Conservation (phyloP, 352 stramenopile genomes). For the Pythium coloratum region DNA sequence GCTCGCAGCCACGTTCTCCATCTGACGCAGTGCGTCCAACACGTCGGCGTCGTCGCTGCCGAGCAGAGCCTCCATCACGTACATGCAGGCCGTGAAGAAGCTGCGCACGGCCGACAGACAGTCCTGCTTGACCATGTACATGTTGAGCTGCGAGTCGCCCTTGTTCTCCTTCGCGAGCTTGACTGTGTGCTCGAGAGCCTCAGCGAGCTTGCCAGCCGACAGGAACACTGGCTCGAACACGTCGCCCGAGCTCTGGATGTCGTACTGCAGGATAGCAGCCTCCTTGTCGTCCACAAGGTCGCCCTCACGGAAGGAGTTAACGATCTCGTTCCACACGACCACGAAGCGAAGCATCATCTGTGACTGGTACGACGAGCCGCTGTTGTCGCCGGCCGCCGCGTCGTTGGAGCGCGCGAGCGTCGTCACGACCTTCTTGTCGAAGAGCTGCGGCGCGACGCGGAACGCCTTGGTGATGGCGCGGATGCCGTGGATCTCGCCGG, state of each 20-base stretch:
- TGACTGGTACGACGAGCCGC: slow-evolving; percentile 32
- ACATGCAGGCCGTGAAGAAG: slow-evolving; percentile 82
- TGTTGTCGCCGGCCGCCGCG: slow-evolving; percentile 18
- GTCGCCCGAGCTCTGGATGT: slow-evolving; percentile 80
- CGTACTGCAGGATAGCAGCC: slow-evolving; percentile 46
- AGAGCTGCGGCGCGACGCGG: slow-evolving; percentile 41
- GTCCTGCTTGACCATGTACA: slow-evolving; percentile 76
- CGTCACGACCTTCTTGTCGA: slow-evolving; percentile 53
- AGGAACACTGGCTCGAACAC: slow-evolving; percentile 87
- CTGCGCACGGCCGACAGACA: slow-evolving; percentile 78
- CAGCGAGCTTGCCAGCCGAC: slow-evolving; percentile 79
- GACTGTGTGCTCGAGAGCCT: slow-evolving; percentile 64
- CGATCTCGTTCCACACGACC: slow-evolving; percentile 54
- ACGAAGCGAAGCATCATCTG: slow-evolving; percentile 60
- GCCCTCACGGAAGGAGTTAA: slow-evolving; percentile 48
- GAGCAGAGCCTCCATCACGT: slow-evolving; percentile 69
- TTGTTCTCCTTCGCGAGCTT: slow-evolving; percentile 63
- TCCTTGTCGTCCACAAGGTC: slow-evolving; percentile 53
- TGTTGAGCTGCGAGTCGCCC: slow-evolving; percentile 74
- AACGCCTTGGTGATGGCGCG: slow-evolving; percentile 42
- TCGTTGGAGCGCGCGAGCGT: slow-evolving; percentile 37
- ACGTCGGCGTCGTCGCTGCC: slow-evolving; percentile 80
- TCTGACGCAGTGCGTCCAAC: slow-evolving; percentile 69
- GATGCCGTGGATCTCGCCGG: slow-evolving; percentile 39
- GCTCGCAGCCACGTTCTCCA: slow-evolving; percentile 72